Base-by-base conservation (phyloP, 1,284 basidiomycete species). In the Apiotrichum siamense region DNA sequence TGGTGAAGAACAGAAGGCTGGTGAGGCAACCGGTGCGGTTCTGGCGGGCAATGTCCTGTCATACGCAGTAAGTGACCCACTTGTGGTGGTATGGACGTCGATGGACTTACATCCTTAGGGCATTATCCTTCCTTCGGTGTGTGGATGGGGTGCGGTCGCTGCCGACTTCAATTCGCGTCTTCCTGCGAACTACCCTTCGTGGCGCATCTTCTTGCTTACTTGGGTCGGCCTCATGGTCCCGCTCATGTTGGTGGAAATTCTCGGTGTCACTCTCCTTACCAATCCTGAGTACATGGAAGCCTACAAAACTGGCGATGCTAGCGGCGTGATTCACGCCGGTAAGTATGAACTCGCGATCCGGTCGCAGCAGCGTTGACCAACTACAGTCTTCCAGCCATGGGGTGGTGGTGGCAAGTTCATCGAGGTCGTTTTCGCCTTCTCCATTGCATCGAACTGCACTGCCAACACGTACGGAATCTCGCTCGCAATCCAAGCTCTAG, bases 401-500 rank as follows among this genome's bases (percentile, higher is more conserved):
- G 58, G 59, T n/a, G 61, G 55, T 0, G 66, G 66, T n/a, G 78
- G 76, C 31, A 60, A 64, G 56, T 83, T 85, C 59, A 68, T 84
- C 24, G 72, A 83, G 7, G 80, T 82, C 36, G 54, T 85, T 11
- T 71, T 85, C 26, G 73, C 82, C 0, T 73, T 85, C 38, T 81
- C 79, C 7, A 78, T 79, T 54, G 79, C 81, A 35, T 78, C 79
- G 12, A 82, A 81, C 67, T 80, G 81, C 58, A 80, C 81, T 51
- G 78, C 80, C 21, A 82, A 80, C 63, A 81, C 80, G 17, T 82
- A 83, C 59, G 80, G 79, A 4, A 75, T 78, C 1, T 79, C 78
- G 2, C 74, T 83, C 26, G 79, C 79, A 18, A 76, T 80, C 49
- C 81, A 83, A 60, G 72, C 79, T 0, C 75, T 83, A 11, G 77